Evolutionary conservation across 2,329 filamentous ascomycete species (phyloP), one percentile per base, ranked within the genome.

Genomic region (Aspergillus sclerotialis): DNA sequence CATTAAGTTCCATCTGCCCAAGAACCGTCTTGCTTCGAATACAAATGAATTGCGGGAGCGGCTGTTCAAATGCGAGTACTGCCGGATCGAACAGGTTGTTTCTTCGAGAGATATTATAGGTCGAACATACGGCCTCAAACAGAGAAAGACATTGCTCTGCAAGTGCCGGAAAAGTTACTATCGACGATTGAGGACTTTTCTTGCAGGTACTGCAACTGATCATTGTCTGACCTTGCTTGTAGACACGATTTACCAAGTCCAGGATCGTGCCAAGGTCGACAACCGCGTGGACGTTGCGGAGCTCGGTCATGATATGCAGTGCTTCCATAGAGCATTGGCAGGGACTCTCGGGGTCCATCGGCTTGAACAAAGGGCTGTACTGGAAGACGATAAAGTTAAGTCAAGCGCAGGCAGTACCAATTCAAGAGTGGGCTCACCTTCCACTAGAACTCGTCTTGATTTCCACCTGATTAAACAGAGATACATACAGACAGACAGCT

Each of bases 161-260:
- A 2, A 68, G 46, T 2, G 61, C 49, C 3, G 64, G 65, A 14
- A 70, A 46, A 2, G 64, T 65, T 3, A 61, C 58, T 10, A 53
- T 38, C 8, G 49, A 42, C 3, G 47, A 40, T 16, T 47, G 46
- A 1, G 43, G 35, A 10, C 19, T 39, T 12, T 37, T 42, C 13
- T 40, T 42, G 33, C 52, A 55, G 5, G 39, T 34, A 15, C 44
- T 39, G 35, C 52, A 55, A 8, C 42, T 43, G 7, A 53, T 19
- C 16, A 54, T 45, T 1, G 28, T 30, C 28, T 42, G 42, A 1
- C 47, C 50, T 16, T 52, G 51, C 7, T 12, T 27, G 24, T 48
- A 46, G 5, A 53, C 40, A 4, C 50, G 46, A 9, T 51, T 37
- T 2, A 46, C 42, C 19, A 54, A 31, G 28, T 41, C 41, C 2